Percentiles rank a stretch among this genome's conserved stretches.
phyloP scores from a whole-genome alignment of 2,329 filamentous ascomycete genomes.

The Botrytis tulipae region DNA sequence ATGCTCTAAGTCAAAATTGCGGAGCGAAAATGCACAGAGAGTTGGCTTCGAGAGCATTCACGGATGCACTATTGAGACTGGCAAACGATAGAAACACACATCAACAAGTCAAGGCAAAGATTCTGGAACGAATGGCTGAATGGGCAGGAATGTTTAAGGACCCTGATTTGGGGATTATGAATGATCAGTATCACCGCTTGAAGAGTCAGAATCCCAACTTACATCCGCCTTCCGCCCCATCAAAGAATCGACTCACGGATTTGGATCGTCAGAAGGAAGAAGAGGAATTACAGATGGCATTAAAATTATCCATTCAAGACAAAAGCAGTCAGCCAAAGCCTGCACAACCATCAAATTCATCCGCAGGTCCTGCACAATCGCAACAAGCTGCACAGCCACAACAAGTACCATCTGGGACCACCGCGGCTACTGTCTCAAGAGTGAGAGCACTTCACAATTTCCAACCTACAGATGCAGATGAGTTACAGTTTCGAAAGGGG shows the following conservation, averaged over 20 bases:
- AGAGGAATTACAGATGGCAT: conserved; percentile 93
- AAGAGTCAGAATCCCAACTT: conserved; percentile 84
- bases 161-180: conserved; percentile 94
- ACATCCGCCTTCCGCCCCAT: conserved; percentile 86
- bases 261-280: conserved; percentile 92
- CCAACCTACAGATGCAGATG: conserved; percentile 86
- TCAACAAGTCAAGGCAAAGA: conserved; percentile 94
- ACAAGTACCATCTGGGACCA: conserved; percentile 75
- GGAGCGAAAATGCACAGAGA: conserved; percentile 67
- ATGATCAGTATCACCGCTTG: conserved; percentile 85
- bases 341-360: conserved; percentile 38
- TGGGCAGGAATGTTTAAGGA: conserved; percentile 96
- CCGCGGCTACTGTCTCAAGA: conserved; percentile 91
- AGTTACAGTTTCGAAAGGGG: conserved; percentile 93
- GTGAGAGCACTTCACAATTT: conserved; percentile 95
- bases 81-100: conserved; percentile 95
- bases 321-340: conserved; percentile 59
- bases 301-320: conserved; percentile 89
- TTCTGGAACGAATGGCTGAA: conserved; percentile 91
- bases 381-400: conserved; percentile 47
- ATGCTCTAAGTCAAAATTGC: conserved; percentile 71
- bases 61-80: conserved; percentile 85
- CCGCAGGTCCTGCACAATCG: conserved; percentile 42
- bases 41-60: conserved; percentile 71
- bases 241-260: conserved; percentile 88